Percentiles rank a stretch among this genome's conserved stretches.
Evolutionary conservation across 2,329 filamentous ascomycete species (phyloP).

Genomic region (Arthrobotrys iridis): DNA sequence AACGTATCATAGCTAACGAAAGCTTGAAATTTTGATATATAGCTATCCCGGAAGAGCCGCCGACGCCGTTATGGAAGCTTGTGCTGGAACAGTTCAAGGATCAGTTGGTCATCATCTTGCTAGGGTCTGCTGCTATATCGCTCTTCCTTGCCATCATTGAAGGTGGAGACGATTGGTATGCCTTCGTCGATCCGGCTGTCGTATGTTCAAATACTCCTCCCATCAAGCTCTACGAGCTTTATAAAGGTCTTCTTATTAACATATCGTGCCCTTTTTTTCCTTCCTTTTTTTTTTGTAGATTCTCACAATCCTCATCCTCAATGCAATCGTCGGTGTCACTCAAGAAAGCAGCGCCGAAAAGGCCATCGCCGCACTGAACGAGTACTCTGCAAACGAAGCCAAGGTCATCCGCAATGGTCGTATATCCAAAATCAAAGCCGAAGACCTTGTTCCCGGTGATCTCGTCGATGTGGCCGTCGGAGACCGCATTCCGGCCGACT

Average conservation of each 20-base stretch:
- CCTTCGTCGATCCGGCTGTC: conserved; percentile 94
- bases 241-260: conserved; percentile 64
- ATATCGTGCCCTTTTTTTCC: no score
- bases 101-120: conserved; percentile 92
- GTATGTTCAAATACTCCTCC: conserved; percentile 69
- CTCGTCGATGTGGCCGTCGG: conserved; percentile 88
- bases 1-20: conserved; percentile 10
- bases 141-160: conserved; percentile 94
- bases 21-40: conserved; percentile 58
- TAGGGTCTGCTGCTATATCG: conserved; percentile 90
- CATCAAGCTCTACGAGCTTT: conserved; percentile 75
- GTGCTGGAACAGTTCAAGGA: conserved; percentile 99
- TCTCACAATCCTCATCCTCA: conserved; percentile 93
- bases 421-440: conserved; percentile 86
- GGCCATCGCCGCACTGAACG: conserved; percentile 95
- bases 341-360: conserved; percentile 99
- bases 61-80: conserved; percentile 94
- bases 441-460: conserved; percentile 94
- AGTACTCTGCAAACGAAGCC: conserved; percentile 98
- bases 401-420: conserved; percentile 89
- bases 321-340: conserved; percentile 95
- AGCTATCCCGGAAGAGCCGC: conserved; percentile 87
- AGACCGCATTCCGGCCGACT: conserved; percentile 93
- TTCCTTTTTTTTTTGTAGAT: conserved; percentile 69
- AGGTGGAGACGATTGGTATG: conserved; percentile 91